These are phyloP conservation scores for Protomyces macrosporus DNA, from an alignment of 1,139 yeast genomes.

Conservation along the genomic window DNA sequence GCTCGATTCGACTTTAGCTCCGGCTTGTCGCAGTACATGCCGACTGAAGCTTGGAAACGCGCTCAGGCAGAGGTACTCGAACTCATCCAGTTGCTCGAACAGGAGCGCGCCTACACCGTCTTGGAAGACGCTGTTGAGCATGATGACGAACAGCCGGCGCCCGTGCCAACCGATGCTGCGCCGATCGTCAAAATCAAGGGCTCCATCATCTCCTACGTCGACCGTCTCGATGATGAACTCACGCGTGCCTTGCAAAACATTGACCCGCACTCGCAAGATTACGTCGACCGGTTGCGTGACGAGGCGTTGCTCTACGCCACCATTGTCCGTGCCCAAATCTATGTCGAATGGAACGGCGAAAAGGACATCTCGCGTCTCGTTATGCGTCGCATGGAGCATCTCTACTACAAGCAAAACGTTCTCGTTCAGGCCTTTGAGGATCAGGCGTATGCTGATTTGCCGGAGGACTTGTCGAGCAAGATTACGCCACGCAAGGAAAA, in stretches of 20 bases:
- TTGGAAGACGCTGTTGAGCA: conserved; percentile 83
- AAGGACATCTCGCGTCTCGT: conserved; percentile 59
- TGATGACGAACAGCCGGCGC: conserved; percentile 45
- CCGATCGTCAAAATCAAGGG: conserved; percentile 61
- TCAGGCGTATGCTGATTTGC: conserved; percentile 60
- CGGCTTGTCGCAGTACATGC: conserved; percentile 64
- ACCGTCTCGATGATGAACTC: conserved; percentile 92
- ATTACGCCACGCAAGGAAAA: conserved; percentile 40
- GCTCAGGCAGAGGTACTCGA: conserved; percentile 52
- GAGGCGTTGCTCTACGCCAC: conserved; percentile 71
- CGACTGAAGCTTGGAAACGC: conserved; percentile 74
- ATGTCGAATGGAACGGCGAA: conserved; percentile 53
- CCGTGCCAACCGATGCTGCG: conserved; percentile 71
- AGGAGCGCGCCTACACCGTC: conserved; percentile 59
- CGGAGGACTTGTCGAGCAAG: conserved; percentile 37
- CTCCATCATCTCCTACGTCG: conserved; percentile 77
- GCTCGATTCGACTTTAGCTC: conserved; percentile 73
- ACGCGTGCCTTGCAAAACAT: conserved; percentile 78
- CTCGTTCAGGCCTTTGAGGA: conserved; percentile 66
- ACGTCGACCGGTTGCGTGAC: conserved; percentile 83
- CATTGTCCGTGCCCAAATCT: conserved; percentile 78
- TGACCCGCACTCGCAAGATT: conserved; percentile 94
- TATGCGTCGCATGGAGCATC: conserved; percentile 81
- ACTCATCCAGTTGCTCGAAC: conserved; percentile 65
- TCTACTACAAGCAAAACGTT: conserved; percentile 83